Evolutionary conservation across 768 basidiomycete genomes (phyloP), one percentile per base, ranked within the genome.

Genomic region (Pleurotus sapidus): DNA sequence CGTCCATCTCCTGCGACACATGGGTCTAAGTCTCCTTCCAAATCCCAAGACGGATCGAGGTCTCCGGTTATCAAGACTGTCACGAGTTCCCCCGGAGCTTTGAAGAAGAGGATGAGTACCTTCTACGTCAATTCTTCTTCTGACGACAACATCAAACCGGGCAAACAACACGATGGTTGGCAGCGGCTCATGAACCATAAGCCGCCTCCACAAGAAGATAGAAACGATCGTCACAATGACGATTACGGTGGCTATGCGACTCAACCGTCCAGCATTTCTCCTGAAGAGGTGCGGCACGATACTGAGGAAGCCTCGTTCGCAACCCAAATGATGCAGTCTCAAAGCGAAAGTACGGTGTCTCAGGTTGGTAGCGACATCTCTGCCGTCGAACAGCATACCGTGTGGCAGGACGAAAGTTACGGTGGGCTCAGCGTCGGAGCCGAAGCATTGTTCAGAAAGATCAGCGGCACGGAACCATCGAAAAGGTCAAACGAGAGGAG

Each of bases 361-460:
- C 75, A 74, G 45, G 67, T 72, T 2, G 80, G 83, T 15, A 84
- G 83, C 49, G 77, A 79, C 17, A 55, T 76, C 51, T 82, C 81
- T 0, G 74, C 78, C 14, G 66, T 80, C 11, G 68, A 72, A 4
- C 74, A 66, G 4, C 67, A 74, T 47, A 69, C 71, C 15, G 61
- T 70, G 37, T 77, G 76, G 76, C 72, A 75, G 37, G 77, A 74
- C 7, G 74, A 75, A 27, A 68, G 70, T 24, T 66, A 61, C 15
- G 71, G 71, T 5, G 67, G 68, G 51, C 56, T 79, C 56, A 83
- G 81, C 57, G 62, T 66, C n/a, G 81, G 77, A 9, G 80, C 81
- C 1, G 77, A 80, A 58, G 78, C 72, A 30, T 65, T 84, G 43
- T 79, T 84, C 58, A 72, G 69, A 56, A 71, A 69, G 24, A 60